Evolutionary conservation across 208 protist species (phyloP), one percentile per base, ranked within the genome.

Genomic region (Vickermania ingenoplastis): DNA sequence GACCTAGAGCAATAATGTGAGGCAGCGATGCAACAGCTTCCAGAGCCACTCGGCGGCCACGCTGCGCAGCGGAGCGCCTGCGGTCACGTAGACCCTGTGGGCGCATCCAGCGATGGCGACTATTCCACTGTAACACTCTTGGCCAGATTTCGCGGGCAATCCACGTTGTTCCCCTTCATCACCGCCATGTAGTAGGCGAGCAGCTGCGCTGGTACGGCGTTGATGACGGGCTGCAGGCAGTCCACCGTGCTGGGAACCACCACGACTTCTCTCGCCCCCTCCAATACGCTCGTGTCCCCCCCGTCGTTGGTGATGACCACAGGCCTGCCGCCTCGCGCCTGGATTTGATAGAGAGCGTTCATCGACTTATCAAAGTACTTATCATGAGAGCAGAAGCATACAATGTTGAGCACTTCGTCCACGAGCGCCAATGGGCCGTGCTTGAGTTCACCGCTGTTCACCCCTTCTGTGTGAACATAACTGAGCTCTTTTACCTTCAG

Each of bases 401-500:
- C 76, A 13, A 99, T 86, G 3, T 91, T 80, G 28, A 97, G 86
- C 17, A 84, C 67, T 57, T 90, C 81, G 51, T 98, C 96, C 31
- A 99, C 89, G 2, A 99, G 76, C 24, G 98, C 97, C 14, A 99
- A 85, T 11, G 98, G 95, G 5, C 98, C 98, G 63, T 99, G 98
- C 79, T 99, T 99, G 5, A 99, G 79, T 59, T 98, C 97, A 3
- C 97, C 97, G 0, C 82, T 81, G 56, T 94, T 81, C 57, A 98
- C 96, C 49, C 96, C 97, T 67, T 99, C 98, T 2, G 95, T 91
- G 70, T 99, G 96, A 22, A 98, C 86, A 79, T 99, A 99, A 11
- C 82, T 92, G 41, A 99, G 70, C 78, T 99, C 97, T 73, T 99
- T 99, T 57, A 99, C 79, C 69, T 99, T 99, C 27, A 98, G 76